Evolutionary conservation across 2,329 filamentous ascomycete species (phyloP), one percentile per base, ranked within the genome.

Genomic region (Claviceps pusilla): DNA sequence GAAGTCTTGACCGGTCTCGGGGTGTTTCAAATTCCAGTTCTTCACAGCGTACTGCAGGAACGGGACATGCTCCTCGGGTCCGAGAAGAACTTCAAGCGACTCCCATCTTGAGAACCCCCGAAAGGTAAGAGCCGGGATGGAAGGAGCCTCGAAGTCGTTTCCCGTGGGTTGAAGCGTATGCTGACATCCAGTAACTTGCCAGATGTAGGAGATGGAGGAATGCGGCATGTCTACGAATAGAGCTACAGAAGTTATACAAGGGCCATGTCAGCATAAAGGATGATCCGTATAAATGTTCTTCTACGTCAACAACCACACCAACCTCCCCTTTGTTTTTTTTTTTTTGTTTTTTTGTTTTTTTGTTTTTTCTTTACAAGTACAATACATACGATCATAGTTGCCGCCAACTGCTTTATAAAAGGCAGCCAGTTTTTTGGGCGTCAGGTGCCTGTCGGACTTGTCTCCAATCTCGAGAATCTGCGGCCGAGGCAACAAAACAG

Each of bases 91-190:
- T 70, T 97, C 89, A 54, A 97, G 86, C 0, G 87, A 89, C 72
- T 95, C 86, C 91, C 91, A 98, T 66, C 88, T 83, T 47, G 91
- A 87, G 67, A 95, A 98, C 45, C 93, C 93, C 63, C 82, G 80
- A 0, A 78, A 75, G 41, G 91, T 94, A 54, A 98, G 72, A 14
- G 89, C 87, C 0, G 93, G 93, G 46, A 96, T 78, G 0, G 79
- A 82, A 0, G 91, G 93, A 0, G 83, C 74, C 3, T 78, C 78
- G 66, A 87, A 96, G 58, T 87, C 80, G 61, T 83, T 77, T 43
- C 81, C 78, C 50, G 80, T 80, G 1, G 88, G 88, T 60, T 94
- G 87, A 33, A 97, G 76, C 51, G 82, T 83, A 70, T 97, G 91
- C 62, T 89, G 86, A 66, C 91, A 96, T 61, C 91, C 93, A 52